A percentile compares a stretch with the other conserved stretches of the same genome.
Evolutionary conservation across 768 basidiomycete genomes (phyloP).

Genomic region (Glaciozyma martinii): DNA sequence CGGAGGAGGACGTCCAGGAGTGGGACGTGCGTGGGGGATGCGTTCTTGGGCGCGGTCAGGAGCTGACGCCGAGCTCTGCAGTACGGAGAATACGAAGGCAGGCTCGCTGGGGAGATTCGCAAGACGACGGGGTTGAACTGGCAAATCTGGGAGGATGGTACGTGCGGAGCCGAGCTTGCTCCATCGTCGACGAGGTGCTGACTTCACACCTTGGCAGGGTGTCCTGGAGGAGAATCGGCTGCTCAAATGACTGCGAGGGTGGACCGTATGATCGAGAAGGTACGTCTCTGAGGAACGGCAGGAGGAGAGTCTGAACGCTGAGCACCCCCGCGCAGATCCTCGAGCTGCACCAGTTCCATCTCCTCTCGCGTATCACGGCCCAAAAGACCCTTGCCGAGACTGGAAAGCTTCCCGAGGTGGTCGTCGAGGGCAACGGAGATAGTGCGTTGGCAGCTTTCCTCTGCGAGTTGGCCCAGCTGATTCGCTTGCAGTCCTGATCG

Average conservation of each 20-base stretch:
- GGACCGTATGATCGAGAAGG: constrained; percentile 64
- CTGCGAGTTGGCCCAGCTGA: constrained; percentile 54
- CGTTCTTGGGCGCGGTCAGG: too few relatives aligned
- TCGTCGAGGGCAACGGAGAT: not conserved
- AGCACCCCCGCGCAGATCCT: too few relatives aligned
- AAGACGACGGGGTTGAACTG: constrained; percentile 46
- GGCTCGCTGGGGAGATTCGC: constrained; percentile 16
- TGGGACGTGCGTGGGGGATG: constrained; percentile 50
- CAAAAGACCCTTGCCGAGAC: constrained; percentile 52
- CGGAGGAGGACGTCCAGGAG: constrained; percentile 63
- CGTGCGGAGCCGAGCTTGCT: not conserved
- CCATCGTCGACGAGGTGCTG: constrained; percentile 7
- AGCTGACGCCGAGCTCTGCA: too few relatives aligned
- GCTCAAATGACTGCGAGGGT: constrained; percentile 70
- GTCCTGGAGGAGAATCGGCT: constrained; percentile 77
- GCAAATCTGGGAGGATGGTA: constrained; percentile 69
- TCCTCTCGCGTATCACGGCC: too few relatives aligned
- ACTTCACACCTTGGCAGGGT: constrained; percentile 36
- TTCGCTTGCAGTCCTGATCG: constrained; percentile 71
- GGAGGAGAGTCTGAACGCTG: too few relatives aligned
- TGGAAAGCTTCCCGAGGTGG: constrained; percentile 46
- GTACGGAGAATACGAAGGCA: constrained; percentile 49
- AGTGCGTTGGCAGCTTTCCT: not conserved
- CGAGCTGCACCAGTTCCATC: too few relatives aligned
- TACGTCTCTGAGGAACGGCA: constrained; percentile 34